Evolutionary conservation across 2,329 filamentous ascomycete genomes (phyloP).

Genomic region (Tricladium varicosporioides): DNA sequence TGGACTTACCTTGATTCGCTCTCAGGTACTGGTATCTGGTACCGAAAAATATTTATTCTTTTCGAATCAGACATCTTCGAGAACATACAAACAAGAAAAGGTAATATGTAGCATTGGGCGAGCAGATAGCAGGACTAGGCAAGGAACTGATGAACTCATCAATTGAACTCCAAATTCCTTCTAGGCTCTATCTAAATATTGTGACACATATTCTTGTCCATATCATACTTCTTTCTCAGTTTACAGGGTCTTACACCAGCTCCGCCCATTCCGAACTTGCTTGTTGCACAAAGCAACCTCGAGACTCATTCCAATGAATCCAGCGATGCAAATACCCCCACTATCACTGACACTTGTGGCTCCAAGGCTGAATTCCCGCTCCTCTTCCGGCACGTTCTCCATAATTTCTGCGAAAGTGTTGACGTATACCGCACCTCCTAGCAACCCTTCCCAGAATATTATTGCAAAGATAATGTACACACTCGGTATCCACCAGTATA

Average conservation of each 20-base stretch:
- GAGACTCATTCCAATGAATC: constrained; percentile 77
- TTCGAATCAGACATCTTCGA: too few relatives aligned
- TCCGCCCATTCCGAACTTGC: constrained; percentile 77
- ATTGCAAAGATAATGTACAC: constrained; percentile 84
- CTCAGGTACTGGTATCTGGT: too few relatives aligned
- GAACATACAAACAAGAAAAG: too few relatives aligned
- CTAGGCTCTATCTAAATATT: not conserved
- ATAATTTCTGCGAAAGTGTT: constrained; percentile 95
- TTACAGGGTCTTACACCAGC: constrained; percentile 56
- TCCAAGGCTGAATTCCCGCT: constrained; percentile 87
- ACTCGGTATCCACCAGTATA: constrained; percentile 78
- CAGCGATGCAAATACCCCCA: constrained; percentile 84
- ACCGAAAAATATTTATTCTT: too few relatives aligned
- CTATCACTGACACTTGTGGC: constrained; percentile 93
- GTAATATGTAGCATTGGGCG: too few relatives aligned
- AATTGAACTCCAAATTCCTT: not conserved
- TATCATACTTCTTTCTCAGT: not conserved
- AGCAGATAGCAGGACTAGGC: not conserved
- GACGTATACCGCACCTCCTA: constrained; percentile 91
- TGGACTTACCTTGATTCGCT: too few relatives aligned
- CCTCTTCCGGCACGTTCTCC: constrained; percentile 71
- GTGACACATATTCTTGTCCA: not conserved
- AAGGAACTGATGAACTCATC: not conserved
- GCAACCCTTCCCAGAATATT: constrained; percentile 89
- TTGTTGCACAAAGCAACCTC: constrained; percentile 81